A percentile compares a stretch with the other conserved stretches of the same genome.
These are phyloP conservation scores for Curvularia eragrostidis DNA, from an alignment of 2,329 filamentous ascomycete genomes.

Conservation along the genomic window DNA sequence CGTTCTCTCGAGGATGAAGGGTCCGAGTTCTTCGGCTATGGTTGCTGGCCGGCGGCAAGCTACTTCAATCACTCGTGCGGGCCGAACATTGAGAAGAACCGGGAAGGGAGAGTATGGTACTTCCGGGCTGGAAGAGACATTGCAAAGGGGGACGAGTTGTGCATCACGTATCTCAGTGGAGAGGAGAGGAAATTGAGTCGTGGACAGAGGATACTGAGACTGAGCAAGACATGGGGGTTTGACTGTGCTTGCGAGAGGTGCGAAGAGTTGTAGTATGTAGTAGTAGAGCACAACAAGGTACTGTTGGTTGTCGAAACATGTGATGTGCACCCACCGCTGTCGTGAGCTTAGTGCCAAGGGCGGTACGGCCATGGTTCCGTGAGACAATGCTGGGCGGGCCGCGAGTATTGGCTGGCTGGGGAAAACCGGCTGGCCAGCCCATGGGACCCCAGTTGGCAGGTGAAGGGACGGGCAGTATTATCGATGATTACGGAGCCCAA, in stretches of 20 bases:
- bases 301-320: not conserved
- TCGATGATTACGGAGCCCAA: constrained; percentile 1
- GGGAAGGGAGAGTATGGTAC: constrained; percentile 51
- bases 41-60: constrained; percentile 55
- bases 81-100: constrained; percentile 54
- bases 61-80: constrained; percentile 59
- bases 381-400: not conserved
- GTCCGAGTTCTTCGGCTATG: constrained; percentile 58
- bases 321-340: not conserved
- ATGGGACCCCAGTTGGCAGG: constrained; percentile 5
- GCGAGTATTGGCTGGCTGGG: constrained; percentile 6
- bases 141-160: constrained; percentile 51
- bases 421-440: not conserved
- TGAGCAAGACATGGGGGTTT: constrained; percentile 56
- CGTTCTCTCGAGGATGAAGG: constrained; percentile 54
- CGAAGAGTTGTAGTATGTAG: constrained; percentile 19
- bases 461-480: not conserved
- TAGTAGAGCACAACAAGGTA: not conserved
- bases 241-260: constrained; percentile 54
- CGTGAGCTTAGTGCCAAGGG: not conserved
- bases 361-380: not conserved
- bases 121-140: constrained; percentile 51
- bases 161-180: constrained; percentile 58
- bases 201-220: constrained; percentile 45
- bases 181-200: constrained; percentile 53